Conservation (phyloP, 2,329 filamentous ascomycete genomes). For the Fusarium armeniacum region DNA sequence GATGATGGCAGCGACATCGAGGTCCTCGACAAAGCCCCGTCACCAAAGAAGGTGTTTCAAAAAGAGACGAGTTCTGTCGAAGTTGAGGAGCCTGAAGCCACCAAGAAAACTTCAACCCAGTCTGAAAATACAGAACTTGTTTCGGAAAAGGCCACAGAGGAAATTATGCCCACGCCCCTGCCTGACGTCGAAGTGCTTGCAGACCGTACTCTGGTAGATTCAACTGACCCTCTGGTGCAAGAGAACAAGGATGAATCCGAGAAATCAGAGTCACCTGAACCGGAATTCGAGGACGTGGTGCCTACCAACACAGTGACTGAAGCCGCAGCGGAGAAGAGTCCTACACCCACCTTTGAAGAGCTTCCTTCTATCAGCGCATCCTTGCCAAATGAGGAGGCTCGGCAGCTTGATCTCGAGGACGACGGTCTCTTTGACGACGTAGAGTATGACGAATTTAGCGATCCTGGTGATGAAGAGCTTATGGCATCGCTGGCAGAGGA, state of each 20-base stretch:
- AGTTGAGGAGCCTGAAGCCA: conserved; percentile 12
- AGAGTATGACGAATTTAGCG: conserved; percentile 81
- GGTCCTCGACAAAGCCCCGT: conserved; percentile 65
- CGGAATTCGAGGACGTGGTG: conserved; percentile 56
- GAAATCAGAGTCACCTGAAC: conserved; percentile 55
- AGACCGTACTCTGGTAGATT: conserved; percentile 2
- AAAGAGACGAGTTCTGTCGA: conserved; percentile 7
- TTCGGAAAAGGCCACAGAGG: neutral
- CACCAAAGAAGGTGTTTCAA: conserved; percentile 44
- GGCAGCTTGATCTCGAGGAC: conserved; percentile 50
- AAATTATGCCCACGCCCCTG: neutral
- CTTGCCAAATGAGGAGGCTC: neutral
- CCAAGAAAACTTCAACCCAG: neutral
- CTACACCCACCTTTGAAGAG: conserved; percentile 37
- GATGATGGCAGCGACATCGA: conserved; percentile 70
- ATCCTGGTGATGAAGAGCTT: conserved; percentile 92
- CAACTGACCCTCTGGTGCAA: neutral
- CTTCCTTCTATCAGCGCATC: conserved; percentile 13
- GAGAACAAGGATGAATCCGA: conserved; percentile 40
- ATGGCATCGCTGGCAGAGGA: conserved; percentile 88
- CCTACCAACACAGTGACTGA: conserved; percentile 40
- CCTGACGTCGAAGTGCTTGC: conserved; percentile 16
- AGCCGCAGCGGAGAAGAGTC: conserved; percentile 22
- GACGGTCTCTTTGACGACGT: conserved; percentile 66
- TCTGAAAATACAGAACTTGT: neutral